Base-by-base conservation (phyloP, 2,329 filamentous ascomycete species). In the Nothophoma quercina region DNA sequence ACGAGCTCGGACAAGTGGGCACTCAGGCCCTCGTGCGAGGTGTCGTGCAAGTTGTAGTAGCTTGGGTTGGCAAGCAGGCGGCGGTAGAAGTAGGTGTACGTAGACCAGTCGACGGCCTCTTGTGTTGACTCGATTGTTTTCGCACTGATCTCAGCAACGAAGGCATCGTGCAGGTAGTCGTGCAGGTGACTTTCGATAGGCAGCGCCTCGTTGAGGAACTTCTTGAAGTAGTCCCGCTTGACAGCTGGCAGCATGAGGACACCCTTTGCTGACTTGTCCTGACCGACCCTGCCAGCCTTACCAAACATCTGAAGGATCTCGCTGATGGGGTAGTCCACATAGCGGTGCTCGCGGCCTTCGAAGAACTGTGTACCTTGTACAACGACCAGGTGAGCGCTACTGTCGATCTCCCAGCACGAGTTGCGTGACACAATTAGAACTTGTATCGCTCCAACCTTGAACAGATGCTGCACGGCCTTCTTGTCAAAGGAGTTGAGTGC, bases 321-420 rank as follows among this genome's bases (percentile, higher is more conserved):
- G 67, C 89, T 93, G 60, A 98, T 85, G 4, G 92, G 89, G 68
- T 99, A 99, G 75, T 99, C 95, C 45, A 98, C 87, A 73, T 99
- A 99, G 56, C 96, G 88, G 74, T 99, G 96, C 75, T 99, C 93
- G 42, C 92, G 88, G 6, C 95, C 95, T 68, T 99, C 95, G 62
- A 93, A 99, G 77, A 93, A 97, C 69, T 99, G 95, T 1, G 96
- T 99, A 13, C 93, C 93, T 93, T 99, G 98, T 25, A 99, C 88
- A 39, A 99, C 85, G 12, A 98, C 93, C 12, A 99, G 81, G 71
- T 98, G 93, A 4, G 93, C 93, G 1, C 85, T 91, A 69, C 87
- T 88, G 59, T 96, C 87, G 45, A 99, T 80, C 76, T 98, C 93
- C 93, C 95, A 99, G 77, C 93, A 97, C 41, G 95, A 92, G 76